Percentiles rank a stretch among this genome's conserved stretches.
These are phyloP conservation scores for Colletotrichum agaves DNA, from an alignment of 2,329 filamentous ascomycete genomes.

Conservation along the genomic window DNA sequence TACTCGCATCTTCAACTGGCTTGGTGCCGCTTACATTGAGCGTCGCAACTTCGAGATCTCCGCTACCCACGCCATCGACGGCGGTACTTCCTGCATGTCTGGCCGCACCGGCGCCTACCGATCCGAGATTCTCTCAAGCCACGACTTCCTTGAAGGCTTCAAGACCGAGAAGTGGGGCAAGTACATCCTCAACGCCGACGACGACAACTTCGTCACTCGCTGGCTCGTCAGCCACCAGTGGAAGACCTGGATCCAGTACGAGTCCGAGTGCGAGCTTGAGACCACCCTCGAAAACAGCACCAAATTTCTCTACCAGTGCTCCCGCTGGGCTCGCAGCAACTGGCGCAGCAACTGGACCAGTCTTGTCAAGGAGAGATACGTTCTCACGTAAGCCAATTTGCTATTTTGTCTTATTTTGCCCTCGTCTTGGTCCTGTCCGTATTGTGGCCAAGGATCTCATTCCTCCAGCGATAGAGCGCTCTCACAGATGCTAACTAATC, in stretches of 20 bases:
- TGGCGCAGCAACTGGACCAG: constrained; percentile 98
- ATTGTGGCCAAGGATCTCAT: constrained; percentile 6
- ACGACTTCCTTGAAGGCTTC: constrained; percentile 88
- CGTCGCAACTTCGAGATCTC: constrained; percentile 97
- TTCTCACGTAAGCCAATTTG: constrained; percentile 82
- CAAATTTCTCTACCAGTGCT: constrained; percentile 93
- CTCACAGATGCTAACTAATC: constrained; percentile 38
- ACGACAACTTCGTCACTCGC: constrained; percentile 97
- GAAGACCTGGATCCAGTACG: constrained; percentile 96
- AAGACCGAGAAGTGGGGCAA: constrained; percentile 90
- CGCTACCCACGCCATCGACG: constrained; percentile 93
- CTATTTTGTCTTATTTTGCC: constrained; percentile 29
- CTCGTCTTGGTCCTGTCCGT: background rate
- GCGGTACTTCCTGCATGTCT: constrained; percentile 96
- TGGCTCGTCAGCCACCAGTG: constrained; percentile 93
- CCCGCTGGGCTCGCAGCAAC: constrained; percentile 95
- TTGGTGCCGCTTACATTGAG: constrained; percentile 92
- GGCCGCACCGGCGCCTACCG: constrained; percentile 94
- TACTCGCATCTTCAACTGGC: constrained; percentile 82
- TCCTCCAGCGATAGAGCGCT: background rate
- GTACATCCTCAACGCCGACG: constrained; percentile 93
- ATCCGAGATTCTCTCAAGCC: constrained; percentile 85
- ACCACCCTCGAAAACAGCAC: constrained; percentile 90
- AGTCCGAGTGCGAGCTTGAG: constrained; percentile 88
- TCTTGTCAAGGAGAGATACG: constrained; percentile 82